These are phyloP conservation scores for Dictyostelium intermedium DNA, from an alignment of 78 protist genomes.

Conservation along the genomic window DNA sequence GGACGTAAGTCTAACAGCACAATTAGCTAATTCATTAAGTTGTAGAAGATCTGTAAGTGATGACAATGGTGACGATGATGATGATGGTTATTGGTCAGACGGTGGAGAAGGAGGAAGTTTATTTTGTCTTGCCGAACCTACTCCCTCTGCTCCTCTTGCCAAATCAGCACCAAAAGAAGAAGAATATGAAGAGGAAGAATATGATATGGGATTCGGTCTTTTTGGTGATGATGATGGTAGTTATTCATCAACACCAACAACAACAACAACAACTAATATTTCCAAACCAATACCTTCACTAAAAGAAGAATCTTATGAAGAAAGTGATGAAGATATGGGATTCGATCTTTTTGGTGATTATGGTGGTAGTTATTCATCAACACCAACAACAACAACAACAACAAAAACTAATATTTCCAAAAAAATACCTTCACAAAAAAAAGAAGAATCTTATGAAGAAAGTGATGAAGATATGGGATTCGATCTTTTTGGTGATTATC, in stretches of 20 bases:
- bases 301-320: background rate
- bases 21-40: background rate
- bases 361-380: background rate
- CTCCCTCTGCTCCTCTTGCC: background rate
- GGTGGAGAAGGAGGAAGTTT: background rate
- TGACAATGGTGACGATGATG: background rate
- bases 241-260: background rate
- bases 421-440: background rate
- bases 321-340: constrained; percentile 66
- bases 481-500: background rate
- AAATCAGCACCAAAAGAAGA: background rate
- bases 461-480: background rate
- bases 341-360: constrained; percentile 38
- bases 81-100: background rate
- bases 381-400: background rate
- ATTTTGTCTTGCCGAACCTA: background rate
- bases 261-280: background rate
- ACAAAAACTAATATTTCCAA: too few species aligned
- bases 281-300: background rate
- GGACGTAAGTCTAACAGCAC: background rate
- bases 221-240: background rate
- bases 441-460: background rate
- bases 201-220: constrained; percentile 56
- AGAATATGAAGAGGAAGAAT: background rate
- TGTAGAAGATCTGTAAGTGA: background rate